Conservation (phyloP, 768 basidiomycete genomes). For the Daedalea quercina region DNA sequence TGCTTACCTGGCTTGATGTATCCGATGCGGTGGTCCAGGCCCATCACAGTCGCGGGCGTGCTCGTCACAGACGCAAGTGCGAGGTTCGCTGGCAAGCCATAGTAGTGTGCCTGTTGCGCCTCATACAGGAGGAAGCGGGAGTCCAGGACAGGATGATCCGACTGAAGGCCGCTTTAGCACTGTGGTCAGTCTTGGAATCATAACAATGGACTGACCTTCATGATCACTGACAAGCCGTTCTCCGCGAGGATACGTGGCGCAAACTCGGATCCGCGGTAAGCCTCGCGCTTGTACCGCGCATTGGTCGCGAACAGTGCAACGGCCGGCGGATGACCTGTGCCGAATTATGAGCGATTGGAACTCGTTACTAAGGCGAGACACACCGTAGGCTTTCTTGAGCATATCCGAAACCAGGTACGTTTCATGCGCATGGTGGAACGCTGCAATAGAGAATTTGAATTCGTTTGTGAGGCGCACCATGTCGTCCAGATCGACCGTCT, state of each 20-base stretch:
- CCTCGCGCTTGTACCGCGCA: constrained; percentile 59
- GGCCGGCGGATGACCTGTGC: constrained; percentile 50
- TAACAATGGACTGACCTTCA: constrained; percentile 39
- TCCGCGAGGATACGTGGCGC: constrained; percentile 55
- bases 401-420: constrained; percentile 83
- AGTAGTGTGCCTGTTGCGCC: constrained; percentile 63
- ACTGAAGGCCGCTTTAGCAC: constrained; percentile 24
- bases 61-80: constrained; percentile 68
- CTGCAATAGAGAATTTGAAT: constrained; percentile 77
- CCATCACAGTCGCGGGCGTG: constrained; percentile 63
- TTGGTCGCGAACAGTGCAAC: constrained; percentile 79
- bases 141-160: constrained; percentile 49
- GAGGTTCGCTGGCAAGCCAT: constrained; percentile 57
- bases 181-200: not conserved
- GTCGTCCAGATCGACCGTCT: constrained; percentile 58
- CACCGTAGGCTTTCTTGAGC: constrained; percentile 61
- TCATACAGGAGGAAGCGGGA: constrained; percentile 51
- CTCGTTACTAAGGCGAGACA: not conserved
- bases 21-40: constrained; percentile 55
- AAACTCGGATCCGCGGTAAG: constrained; percentile 60
- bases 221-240: constrained; percentile 47
- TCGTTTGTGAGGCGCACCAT: constrained; percentile 67
- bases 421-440: constrained; percentile 86
- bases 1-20: not conserved
- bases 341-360: not conserved